These are phyloP conservation scores for Lepidopterella palustris DNA, from an alignment of 495 filamentous ascomycete species.

Conservation along the genomic window DNA sequence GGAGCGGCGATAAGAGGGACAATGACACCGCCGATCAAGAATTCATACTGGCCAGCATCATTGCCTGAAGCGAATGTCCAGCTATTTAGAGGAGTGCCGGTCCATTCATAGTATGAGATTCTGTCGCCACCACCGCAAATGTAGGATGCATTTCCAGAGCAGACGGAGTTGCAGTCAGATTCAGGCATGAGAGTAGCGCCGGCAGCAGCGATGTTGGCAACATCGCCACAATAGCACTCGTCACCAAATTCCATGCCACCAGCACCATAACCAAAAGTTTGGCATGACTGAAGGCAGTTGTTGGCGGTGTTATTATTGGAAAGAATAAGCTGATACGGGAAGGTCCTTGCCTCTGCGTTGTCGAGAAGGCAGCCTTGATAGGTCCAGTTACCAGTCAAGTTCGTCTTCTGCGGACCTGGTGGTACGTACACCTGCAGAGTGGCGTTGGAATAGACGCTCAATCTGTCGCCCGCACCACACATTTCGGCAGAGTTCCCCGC, in stretches of 20 bases:
- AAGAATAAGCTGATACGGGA: constrained; percentile 34
- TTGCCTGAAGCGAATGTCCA: constrained; percentile 50
- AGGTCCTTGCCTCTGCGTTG: constrained; percentile 14
- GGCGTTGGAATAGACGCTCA: constrained; percentile 35
- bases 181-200: constrained; percentile 37
- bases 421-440: constrained; percentile 26
- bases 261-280: constrained; percentile 38
- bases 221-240: constrained; percentile 41
- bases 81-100: constrained; percentile 46
- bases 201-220: constrained; percentile 18
- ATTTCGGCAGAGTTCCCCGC: constrained; percentile 41
- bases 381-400: constrained; percentile 40
- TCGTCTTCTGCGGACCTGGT: constrained; percentile 33
- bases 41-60: constrained; percentile 51
- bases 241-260: constrained; percentile 43
- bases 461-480: constrained; percentile 26
- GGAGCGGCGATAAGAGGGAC: constrained; percentile 56
- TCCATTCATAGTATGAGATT: constrained; percentile 54
- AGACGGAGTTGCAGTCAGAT: constrained; percentile 49
- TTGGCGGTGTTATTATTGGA: constrained; percentile 37
- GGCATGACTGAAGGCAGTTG: constrained; percentile 38
- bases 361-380: constrained; percentile 40
- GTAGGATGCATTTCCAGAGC: constrained; percentile 47
- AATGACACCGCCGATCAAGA: constrained; percentile 54
- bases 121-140: constrained; percentile 53